Evolutionary conservation across 2,329 filamentous ascomycete species (phyloP).

Genomic region (Metarhizium anisopliae): DNA sequence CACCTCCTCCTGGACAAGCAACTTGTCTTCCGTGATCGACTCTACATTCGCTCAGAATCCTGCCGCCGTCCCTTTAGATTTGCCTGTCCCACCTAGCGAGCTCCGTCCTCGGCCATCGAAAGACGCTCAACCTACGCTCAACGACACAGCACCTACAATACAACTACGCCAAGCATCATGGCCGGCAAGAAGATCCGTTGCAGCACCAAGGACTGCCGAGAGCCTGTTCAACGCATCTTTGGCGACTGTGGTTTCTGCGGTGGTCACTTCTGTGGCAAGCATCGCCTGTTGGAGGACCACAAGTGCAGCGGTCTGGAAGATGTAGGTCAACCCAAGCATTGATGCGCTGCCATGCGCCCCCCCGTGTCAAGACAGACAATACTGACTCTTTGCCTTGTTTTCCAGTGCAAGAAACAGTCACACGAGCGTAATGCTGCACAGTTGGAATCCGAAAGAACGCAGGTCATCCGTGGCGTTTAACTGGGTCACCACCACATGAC

Average conservation of each 20-base stretch:
- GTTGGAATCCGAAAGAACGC: conserved; percentile 84
- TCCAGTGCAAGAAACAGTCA: conserved; percentile 87
- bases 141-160: neutral
- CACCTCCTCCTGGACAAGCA: conserved; percentile 7
- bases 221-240: conserved; percentile 82
- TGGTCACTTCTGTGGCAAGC: conserved; percentile 90
- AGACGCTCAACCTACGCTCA: neutral
- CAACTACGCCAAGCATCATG: conserved; percentile 30
- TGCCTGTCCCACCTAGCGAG: neutral
- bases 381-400: conserved; percentile 8
- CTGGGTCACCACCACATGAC: neutral
- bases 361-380: neutral
- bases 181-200: conserved; percentile 75
- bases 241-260: conserved; percentile 94
- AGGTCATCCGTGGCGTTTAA: conserved; percentile 86
- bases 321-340: conserved; percentile 36
- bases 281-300: conserved; percentile 88
- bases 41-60: neutral
- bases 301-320: conserved; percentile 89
- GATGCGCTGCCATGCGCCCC: neutral
- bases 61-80: neutral
- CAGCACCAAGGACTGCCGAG: conserved; percentile 81
- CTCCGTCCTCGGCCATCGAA: neutral
- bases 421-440: conserved; percentile 91
- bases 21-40: neutral